A percentile compares a stretch with the other conserved stretches of the same genome.
phyloP scores from a whole-genome alignment of 331 rosid genomes.

The Cydonia oblonga region DNA sequence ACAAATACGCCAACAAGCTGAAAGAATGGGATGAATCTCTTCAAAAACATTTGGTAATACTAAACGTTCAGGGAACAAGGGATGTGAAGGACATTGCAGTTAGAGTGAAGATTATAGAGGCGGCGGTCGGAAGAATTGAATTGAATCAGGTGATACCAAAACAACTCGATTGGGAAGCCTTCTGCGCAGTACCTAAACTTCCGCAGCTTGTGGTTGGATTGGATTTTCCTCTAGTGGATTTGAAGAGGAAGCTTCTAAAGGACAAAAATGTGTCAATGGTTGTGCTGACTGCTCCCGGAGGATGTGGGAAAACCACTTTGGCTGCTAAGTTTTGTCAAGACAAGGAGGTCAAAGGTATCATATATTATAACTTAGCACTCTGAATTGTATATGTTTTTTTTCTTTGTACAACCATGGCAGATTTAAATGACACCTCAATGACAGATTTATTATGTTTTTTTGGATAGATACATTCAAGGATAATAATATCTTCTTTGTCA shows the following conservation, averaged over 20 bases:
- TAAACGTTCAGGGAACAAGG: background rate
- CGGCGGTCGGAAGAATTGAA: background rate
- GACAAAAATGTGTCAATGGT: background rate
- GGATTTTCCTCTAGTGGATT: background rate
- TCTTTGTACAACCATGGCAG: background rate
- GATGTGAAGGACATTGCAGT: background rate
- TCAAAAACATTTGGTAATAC: background rate
- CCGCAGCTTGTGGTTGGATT: background rate
- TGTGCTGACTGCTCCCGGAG: conserved; percentile 56
- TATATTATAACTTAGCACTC: background rate
- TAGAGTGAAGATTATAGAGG: background rate
- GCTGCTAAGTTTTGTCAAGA: conserved; percentile 12
- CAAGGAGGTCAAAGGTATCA: conserved; percentile 12
- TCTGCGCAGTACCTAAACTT: background rate
- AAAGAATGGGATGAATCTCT: background rate
- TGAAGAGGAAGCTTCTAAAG: conserved; percentile 24
- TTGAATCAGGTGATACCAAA: background rate
- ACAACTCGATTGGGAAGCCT: background rate
- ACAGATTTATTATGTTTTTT: background rate
- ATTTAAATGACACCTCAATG: background rate
- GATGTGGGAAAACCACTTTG: conserved; percentile 42
- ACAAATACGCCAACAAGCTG: background rate
- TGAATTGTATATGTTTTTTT: background rate
- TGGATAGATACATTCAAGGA: background rate
- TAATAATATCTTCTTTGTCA: conserved; percentile 34